A percentile compares a stretch with the other conserved stretches of the same genome.
These are phyloP conservation scores for Ustanciosporium gigantosporum DNA, from an alignment of 1,284 basidiomycete species.

Conservation along the genomic window DNA sequence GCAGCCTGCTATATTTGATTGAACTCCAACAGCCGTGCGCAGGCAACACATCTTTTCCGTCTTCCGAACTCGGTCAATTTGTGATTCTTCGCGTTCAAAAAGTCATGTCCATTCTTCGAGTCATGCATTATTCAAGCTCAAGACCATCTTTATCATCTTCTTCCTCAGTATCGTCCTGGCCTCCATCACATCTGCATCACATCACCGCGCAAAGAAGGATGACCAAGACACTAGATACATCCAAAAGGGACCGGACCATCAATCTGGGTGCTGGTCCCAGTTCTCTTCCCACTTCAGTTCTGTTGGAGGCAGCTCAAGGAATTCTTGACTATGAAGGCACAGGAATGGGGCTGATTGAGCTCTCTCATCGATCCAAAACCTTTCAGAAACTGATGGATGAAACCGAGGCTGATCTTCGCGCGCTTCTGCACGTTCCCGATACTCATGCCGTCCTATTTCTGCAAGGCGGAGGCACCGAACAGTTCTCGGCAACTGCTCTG, in stretches of 20 bases:
- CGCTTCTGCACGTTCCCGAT: conserved; percentile 49
- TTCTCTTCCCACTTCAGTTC: conserved; percentile 53
- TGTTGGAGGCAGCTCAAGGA: conserved; percentile 54
- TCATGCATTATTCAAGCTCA: no score
- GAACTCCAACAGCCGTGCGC: no score
- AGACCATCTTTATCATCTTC: no score
- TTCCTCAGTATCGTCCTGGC: no score
- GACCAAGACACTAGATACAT: conserved; percentile 28
- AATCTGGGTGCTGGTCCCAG: conserved; percentile 60
- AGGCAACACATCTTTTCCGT: background rate
- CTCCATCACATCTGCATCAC: background rate
- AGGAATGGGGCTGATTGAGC: conserved; percentile 59
- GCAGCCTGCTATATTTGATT: no score
- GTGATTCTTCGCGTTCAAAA: no score
- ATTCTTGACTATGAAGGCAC: conserved; percentile 53
- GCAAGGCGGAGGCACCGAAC: conserved; percentile 59
- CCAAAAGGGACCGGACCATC: conserved; percentile 49
- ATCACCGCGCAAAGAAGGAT: conserved; percentile 5
- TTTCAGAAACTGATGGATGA: conserved; percentile 53
- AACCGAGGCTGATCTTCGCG: conserved; percentile 54
- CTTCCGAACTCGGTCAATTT: background rate
- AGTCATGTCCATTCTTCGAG: no score
- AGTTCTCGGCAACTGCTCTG: conserved; percentile 57
- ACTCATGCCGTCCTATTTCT: conserved; percentile 55
- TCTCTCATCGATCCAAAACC: conserved; percentile 56